Evolutionary conservation across 2,329 filamentous ascomycete genomes (phyloP).

Genomic region (Botrytis galanthina): DNA sequence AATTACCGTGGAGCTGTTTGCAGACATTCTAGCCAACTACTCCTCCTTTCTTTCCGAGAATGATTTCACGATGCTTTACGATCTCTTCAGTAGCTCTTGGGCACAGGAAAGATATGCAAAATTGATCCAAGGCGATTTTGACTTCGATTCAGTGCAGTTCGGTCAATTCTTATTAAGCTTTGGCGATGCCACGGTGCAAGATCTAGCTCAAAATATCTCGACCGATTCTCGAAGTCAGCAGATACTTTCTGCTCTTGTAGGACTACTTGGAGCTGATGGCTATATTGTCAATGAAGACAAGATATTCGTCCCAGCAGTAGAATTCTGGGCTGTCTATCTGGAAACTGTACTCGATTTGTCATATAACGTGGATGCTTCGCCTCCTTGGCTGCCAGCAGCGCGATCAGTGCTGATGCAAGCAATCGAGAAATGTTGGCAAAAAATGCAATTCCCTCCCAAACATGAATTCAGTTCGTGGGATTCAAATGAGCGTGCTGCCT

Average conservation of each 20-base stretch:
- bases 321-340: conserved; percentile 78
- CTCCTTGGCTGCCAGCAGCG: conserved; percentile 58
- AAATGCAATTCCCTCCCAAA: conserved; percentile 59
- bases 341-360: conserved; percentile 63
- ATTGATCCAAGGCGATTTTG: conserved; percentile 58
- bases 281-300: conserved; percentile 70
- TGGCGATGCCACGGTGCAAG: conserved; percentile 62
- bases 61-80: conserved; percentile 56
- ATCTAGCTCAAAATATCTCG: conserved; percentile 54
- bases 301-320: conserved; percentile 68
- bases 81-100: conserved; percentile 61
- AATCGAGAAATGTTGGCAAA: conserved; percentile 64
- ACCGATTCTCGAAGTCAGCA: conserved; percentile 47
- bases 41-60: conserved; percentile 58
- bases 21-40: conserved; percentile 63
- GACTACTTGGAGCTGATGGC: conserved; percentile 64
- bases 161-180: conserved; percentile 66
- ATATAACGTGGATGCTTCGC: conserved; percentile 49
- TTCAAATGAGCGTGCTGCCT: conserved; percentile 63
- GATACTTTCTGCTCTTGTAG: conserved; percentile 59
- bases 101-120: conserved; percentile 54
- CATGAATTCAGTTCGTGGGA: conserved; percentile 65
- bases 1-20: conserved; percentile 60
- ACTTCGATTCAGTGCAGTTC: conserved; percentile 64
- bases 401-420: conserved; percentile 60